Base-by-base conservation (phyloP, 2,329 filamentous ascomycete genomes). In the Immersiporthe knoxdaviesiana region DNA sequence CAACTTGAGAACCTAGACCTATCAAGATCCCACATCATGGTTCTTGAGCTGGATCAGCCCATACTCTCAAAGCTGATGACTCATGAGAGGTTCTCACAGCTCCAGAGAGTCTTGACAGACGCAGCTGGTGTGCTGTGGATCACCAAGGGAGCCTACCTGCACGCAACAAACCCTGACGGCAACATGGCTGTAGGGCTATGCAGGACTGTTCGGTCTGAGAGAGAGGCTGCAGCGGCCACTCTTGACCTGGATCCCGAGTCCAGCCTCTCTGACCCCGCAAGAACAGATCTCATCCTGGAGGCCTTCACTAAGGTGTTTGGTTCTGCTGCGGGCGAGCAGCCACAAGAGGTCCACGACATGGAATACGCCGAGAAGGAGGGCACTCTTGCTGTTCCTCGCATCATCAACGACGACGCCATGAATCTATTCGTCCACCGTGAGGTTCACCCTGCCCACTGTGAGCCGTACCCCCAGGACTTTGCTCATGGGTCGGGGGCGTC, bases 111-210 rank as follows among this genome's bases (percentile, higher is more conserved):
- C 1, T 71, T 76, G 8, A 72, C 72, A 1, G 56, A 60, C 3
- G 63, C 74, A 2, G 69, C 71, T 6, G 79, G 79, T 3, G 73
- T 78, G 1, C 70, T 82, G 24, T 82, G 80, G 80, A 74, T 81
- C 24, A 76, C 79, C 16, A 74, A 74, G 27, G 78, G 78, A 16
- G 77, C 78, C 4, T 78, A 78, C 63, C 73, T 74, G n/a, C 75
- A 76, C 56, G 73, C 75, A 2, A 78, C 76, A 2, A 64, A 56
- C 6, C 75, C 76, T 24, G 60, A 68, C 5, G 68, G 60, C n/a
- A 75, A 73, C 64, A 74, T 77, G 72, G 73, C 73, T 1, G 69
- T 74, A 30, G 76, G 76, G 11, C 44, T 77, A n/a, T 64, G 73
- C 44, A 71, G 75, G 18, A 76, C 76, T 3, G 73, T 74, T 1